Base-by-base conservation (phyloP, 495 filamentous ascomycete species). In the Annulohypoxylon bovei region DNA sequence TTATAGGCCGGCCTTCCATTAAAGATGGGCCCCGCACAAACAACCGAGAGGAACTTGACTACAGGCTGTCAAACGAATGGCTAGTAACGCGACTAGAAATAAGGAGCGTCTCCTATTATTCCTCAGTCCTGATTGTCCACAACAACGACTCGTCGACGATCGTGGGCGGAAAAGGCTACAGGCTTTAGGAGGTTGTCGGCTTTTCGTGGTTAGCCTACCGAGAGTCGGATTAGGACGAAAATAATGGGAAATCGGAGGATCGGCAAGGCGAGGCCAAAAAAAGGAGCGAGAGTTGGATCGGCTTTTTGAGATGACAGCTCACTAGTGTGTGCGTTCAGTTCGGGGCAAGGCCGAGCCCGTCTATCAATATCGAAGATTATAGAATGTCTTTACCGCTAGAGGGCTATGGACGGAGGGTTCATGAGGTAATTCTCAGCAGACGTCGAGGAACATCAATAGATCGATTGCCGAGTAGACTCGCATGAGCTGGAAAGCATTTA, bases 1-100 rank as follows among this genome's bases (percentile, higher is more conserved):
- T 76, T 64, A 80, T 78, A 68, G 82, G 77, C 79, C 79, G 81
- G 75, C 79, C 73, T 75, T 85, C 82, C 83, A 85, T 85, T 78
- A 84, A 82, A 79, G 71, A 79, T 78, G 70, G 68, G 73, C 77
- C 70, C 65, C 73, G 66, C 69, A 70, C 70, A 62, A 71, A 73
- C 64, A 73, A 70, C 71, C 59, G 66, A 65, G 59, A 71, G 59
- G 61, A 37, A 63, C 52, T 72, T 64, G 68, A 65, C 61, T 56
- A 30, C 61, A 40, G 33, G 55, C 30, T 35, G 67, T 57, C 70
- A 63, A 68, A 69, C 61, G 70, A 65, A 37, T 67, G 67, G 28
- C 60, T 75, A 62, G 54, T 61, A 65, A 73, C 65, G 62, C 40
- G 61, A 65, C 49, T 20, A 28, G 16, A 27, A 55, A 65, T 44